phyloP scores from a whole-genome alignment of 495 filamentous ascomycete species.

The Aspergillus mulundensis region DNA sequence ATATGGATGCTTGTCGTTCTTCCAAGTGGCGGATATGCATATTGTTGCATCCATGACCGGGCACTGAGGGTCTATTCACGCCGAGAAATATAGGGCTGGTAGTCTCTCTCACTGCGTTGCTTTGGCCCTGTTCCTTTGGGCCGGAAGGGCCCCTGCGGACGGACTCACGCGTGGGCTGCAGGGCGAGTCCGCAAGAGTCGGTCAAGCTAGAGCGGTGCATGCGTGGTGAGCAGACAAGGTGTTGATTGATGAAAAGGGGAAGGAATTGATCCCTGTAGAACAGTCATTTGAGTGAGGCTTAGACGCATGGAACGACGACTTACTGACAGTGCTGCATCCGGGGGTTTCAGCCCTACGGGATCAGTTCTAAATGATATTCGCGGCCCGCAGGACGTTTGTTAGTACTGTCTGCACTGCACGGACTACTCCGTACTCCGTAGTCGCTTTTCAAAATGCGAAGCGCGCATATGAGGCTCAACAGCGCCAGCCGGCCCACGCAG shows the following conservation, averaged over 20 bases:
- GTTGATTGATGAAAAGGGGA: not conserved
- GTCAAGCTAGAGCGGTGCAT: not conserved
- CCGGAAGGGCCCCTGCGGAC: too few relatives aligned
- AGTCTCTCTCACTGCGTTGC: not conserved
- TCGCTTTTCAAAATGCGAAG: not conserved
- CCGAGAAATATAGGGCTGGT: constrained; percentile 14
- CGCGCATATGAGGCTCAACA: too few relatives aligned
- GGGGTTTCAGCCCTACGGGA: constrained; percentile 1
- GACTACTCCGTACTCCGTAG: not conserved
- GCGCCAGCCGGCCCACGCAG: too few relatives aligned
- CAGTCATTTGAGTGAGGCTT: not conserved
- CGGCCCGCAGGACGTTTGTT: not conserved
- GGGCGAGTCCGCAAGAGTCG: not conserved
- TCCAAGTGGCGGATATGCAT: not conserved
- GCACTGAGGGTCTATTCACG: constrained; percentile 1
- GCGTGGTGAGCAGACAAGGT: not conserved
- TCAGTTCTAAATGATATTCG: not conserved
- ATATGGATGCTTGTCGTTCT: not conserved
- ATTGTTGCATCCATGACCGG: not conserved
- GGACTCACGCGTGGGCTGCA: not conserved
- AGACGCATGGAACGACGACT: not conserved
- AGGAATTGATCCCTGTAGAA: constrained; percentile 2
- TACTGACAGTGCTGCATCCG: not conserved
- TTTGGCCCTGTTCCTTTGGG: not conserved
- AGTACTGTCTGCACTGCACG: too few relatives aligned